Evolutionary conservation across 2,329 filamentous ascomycete genomes (phyloP).

Genomic region (Myrmaecium sp.): DNA sequence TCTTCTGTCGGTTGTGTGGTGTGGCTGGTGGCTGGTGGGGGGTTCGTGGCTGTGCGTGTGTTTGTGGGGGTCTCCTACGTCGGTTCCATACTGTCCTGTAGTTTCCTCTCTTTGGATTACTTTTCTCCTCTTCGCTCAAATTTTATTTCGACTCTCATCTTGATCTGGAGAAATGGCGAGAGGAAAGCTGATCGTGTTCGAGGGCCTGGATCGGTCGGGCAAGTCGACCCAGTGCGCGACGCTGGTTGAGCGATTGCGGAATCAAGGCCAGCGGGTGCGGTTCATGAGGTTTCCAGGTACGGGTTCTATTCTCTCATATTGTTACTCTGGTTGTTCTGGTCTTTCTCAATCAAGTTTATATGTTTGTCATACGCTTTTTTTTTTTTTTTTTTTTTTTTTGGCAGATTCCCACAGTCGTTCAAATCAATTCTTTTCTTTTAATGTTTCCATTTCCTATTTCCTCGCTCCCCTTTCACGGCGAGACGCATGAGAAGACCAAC

Average conservation of each 20-base stretch:
- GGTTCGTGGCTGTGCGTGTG: too few species aligned
- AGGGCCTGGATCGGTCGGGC: slow-evolving; percentile 77
- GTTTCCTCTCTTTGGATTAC: too few species aligned
- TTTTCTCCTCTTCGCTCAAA: too few species aligned
- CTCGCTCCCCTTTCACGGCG: too few species aligned
- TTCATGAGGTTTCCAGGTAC: slow-evolving; percentile 51
- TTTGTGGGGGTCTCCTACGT: too few species aligned
- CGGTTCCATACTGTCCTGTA: too few species aligned
- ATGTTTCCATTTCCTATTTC: slow-evolving; percentile 2
- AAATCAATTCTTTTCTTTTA: slow-evolving; percentile 4
- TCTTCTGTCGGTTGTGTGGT: too few species aligned
- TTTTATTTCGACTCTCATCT: too few species aligned
- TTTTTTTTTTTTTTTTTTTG: not conserved
- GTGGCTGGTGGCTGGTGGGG: too few species aligned
- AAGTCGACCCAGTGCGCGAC: slow-evolving; percentile 80
- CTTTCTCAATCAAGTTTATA: slow-evolving; percentile 1
- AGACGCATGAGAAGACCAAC: slow-evolving; percentile 5
- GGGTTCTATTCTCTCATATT: slow-evolving; percentile 4
- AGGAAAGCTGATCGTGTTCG: slow-evolving; percentile 66
- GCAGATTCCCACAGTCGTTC: not conserved
- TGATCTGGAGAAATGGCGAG: too few species aligned
- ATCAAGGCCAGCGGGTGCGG: slow-evolving; percentile 34
- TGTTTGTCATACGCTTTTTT: not conserved
- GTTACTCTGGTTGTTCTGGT: too few species aligned
- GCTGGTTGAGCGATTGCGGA: slow-evolving; percentile 38